Conservation (phyloP, 1,284 basidiomycete genomes). For the Ustilago crameri region DNA sequence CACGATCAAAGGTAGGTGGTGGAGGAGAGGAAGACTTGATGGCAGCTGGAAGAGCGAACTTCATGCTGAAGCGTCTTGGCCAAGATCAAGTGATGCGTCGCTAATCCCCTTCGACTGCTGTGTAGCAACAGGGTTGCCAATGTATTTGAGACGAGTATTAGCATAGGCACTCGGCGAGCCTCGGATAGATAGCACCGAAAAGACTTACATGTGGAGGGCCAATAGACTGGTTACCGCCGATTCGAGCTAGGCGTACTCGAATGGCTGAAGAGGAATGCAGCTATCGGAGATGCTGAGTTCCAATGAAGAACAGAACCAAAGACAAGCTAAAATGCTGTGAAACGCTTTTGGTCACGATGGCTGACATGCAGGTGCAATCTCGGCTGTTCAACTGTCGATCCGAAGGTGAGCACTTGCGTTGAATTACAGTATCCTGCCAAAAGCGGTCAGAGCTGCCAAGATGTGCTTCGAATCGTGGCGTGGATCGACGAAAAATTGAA, state of each 20-base stretch:
- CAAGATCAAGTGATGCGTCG: neutral
- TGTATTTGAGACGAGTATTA: neutral
- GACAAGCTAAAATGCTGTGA: too few species aligned
- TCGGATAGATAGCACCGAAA: constrained; percentile 5
- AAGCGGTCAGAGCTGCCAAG: too few species aligned
- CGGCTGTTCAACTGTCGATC: constrained; percentile 4
- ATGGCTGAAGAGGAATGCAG: too few species aligned
- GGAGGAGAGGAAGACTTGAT: constrained; percentile 14
- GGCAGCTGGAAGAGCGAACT: constrained; percentile 17
- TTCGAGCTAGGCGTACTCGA: too few species aligned
- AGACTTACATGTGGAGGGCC: neutral
- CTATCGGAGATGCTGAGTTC: too few species aligned
- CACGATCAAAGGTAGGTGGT: constrained; percentile 41
- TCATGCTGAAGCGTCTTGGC: constrained; percentile 14
- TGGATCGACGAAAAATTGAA: constrained; percentile 11
- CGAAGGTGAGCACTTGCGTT: neutral
- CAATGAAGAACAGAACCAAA: too few species aligned
- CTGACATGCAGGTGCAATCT: constrained; percentile 15
- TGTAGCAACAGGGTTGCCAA: too few species aligned
- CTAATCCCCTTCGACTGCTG: neutral
- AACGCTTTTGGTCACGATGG: constrained; percentile 5
- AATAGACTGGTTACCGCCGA: too few species aligned
- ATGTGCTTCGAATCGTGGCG: constrained; percentile 8
- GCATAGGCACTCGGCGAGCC: constrained; percentile 1
- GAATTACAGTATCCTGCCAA: too few species aligned